These are phyloP conservation scores for Prinsepia uniflora DNA, from an alignment of 306 rosid species.

Conservation along the genomic window DNA sequence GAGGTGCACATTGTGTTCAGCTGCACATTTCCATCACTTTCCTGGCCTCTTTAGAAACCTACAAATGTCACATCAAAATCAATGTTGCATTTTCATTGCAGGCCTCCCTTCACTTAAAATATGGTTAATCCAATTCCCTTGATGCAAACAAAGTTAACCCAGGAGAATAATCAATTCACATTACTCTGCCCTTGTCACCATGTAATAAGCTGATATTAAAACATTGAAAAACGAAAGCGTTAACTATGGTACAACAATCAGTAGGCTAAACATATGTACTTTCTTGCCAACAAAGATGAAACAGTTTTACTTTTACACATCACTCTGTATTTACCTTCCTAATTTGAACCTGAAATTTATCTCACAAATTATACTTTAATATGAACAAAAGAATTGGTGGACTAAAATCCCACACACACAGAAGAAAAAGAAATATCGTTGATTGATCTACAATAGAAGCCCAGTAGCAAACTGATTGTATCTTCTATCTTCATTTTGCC, in stretches of 20 bases:
- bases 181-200: no score
- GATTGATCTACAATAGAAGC: slow-evolving; percentile 45
- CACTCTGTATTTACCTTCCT: slow-evolving; percentile 1
- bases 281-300: not conserved
- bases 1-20: not conserved
- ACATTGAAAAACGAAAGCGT: not conserved
- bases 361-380: slow-evolving; percentile 1
- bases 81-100: not conserved
- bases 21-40: not conserved
- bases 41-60: not conserved
- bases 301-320: not conserved
- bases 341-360: not conserved
- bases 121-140: not conserved
- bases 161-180: no score
- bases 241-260: not conserved
- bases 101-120: not conserved
- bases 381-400: slow-evolving; percentile 17
- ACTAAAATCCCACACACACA: not conserved
- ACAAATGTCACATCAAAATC: not conserved
- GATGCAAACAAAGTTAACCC: not conserved
- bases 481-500: slow-evolving; percentile 42
- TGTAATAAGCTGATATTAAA: no score
- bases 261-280: not conserved
- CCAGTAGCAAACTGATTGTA: slow-evolving; percentile 55
- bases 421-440: not conserved